These are phyloP conservation scores for Dorcoceras hygrometricum DNA, from an alignment of 257 asterid species.

Conservation along the genomic window DNA sequence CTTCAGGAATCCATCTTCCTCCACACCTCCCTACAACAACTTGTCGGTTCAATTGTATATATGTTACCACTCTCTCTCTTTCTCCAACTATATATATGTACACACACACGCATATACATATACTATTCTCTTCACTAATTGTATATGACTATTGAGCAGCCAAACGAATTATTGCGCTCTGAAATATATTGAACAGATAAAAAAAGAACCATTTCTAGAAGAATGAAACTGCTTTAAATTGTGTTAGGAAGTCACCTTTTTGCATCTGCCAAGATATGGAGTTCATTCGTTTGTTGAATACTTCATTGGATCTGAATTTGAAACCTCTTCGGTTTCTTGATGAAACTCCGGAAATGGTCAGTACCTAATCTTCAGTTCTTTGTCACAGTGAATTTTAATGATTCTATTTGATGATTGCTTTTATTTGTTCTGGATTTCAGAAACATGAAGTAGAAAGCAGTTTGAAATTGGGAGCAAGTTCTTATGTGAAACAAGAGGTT, in stretches of 20 bases:
- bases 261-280: conserved; percentile 42
- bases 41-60: conserved; percentile 5
- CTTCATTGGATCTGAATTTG: conserved; percentile 64
- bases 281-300: conserved; percentile 47
- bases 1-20: conserved; percentile 21
- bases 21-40: conserved; percentile 35
- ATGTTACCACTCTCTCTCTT: too few relatives aligned
- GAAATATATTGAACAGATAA: neutral
- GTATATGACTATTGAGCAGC: neutral
- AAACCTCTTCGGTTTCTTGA: conserved; percentile 41
- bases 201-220: neutral
- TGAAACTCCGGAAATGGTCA: conserved; percentile 25
- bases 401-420: neutral
- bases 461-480: conserved; percentile 40
- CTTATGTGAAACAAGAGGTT: conserved; percentile 48
- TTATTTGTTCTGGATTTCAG: conserved; percentile 29
- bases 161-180: neutral
- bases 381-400: too few relatives aligned
- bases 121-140: conserved; percentile 19
- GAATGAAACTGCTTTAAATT: neutral
- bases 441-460: conserved; percentile 60
- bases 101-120: neutral
- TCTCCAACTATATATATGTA: conserved; percentile 11
- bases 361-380: neutral
- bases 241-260: neutral